A percentile compares a stretch with the other conserved stretches of the same genome.
phyloP scores from a whole-genome alignment of 441 rosid genomes.

The Rhodomyrtus psidioides region DNA sequence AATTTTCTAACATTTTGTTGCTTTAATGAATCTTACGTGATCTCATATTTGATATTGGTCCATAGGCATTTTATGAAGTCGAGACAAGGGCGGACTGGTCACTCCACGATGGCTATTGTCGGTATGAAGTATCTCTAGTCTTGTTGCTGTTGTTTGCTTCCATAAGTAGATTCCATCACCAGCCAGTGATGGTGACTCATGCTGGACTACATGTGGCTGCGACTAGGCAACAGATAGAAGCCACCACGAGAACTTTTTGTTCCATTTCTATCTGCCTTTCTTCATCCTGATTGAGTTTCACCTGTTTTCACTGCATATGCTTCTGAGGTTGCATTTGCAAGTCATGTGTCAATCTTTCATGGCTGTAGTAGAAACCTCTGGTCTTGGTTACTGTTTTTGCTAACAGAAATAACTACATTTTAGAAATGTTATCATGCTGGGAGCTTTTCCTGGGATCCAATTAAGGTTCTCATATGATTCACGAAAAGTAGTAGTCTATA shows the following conservation, averaged over 20 bases:
- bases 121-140: slow-evolving; percentile 30
- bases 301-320: background rate
- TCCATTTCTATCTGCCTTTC: background rate
- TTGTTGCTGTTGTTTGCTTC: background rate
- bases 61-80: slow-evolving; percentile 52
- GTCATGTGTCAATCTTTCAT: background rate
- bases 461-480: background rate
- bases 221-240: background rate
- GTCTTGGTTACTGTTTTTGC: background rate
- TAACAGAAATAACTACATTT: background rate
- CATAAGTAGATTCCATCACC: background rate
- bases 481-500: background rate
- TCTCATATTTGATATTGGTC: background rate
- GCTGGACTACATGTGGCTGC: background rate
- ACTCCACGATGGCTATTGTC: slow-evolving; percentile 54
- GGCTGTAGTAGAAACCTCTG: background rate
- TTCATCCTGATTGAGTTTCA: background rate
- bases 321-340: background rate
- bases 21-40: background rate
- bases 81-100: slow-evolving; percentile 66
- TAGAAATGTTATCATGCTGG: background rate
- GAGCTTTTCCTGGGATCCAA: background rate
- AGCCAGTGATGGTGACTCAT: background rate
- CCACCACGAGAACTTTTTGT: background rate
- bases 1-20: background rate